Evolutionary conservation across 192 early-diverging fungal genomes (phyloP).

Genomic region (Lobosporangium transversale): DNA sequence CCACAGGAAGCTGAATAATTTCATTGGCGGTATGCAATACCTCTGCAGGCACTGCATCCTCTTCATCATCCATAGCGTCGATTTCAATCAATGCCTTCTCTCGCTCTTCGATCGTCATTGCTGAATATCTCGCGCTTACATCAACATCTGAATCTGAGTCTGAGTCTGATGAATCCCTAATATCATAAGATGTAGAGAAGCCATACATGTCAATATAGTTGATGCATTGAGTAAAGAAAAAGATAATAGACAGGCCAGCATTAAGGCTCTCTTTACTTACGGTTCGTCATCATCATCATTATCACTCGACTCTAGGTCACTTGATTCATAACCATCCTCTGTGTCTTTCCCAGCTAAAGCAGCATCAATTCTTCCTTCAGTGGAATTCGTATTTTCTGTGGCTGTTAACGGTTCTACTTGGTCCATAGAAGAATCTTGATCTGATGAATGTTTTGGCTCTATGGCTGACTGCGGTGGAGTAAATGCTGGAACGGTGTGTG

Average conservation of each 20-base stretch:
- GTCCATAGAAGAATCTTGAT: neutral
- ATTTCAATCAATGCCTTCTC: conserved; percentile 37
- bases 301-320: conserved; percentile 55
- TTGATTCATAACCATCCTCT: conserved; percentile 56
- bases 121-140: neutral
- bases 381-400: neutral
- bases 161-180: conserved; percentile 30
- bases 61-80: conserved; percentile 53
- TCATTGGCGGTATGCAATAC: conserved; percentile 70
- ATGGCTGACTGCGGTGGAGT: neutral
- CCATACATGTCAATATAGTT: too few species aligned
- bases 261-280: conserved; percentile 3
- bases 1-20: conserved; percentile 57
- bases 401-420: neutral
- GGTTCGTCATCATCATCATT: conserved; percentile 42
- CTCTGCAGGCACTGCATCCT: conserved; percentile 15
- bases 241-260: too few species aligned
- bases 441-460: neutral
- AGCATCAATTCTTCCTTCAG: conserved; percentile 49
- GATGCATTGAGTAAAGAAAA: too few species aligned
- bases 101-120: conserved; percentile 38
- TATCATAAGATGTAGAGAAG: too few species aligned
- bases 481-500: too few species aligned
- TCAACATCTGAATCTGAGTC: conserved; percentile 31
- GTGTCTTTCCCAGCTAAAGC: conserved; percentile 37